Evolutionary conservation across 495 filamentous ascomycete species (phyloP).

Genomic region (Trichoderma orchidacearum): DNA sequence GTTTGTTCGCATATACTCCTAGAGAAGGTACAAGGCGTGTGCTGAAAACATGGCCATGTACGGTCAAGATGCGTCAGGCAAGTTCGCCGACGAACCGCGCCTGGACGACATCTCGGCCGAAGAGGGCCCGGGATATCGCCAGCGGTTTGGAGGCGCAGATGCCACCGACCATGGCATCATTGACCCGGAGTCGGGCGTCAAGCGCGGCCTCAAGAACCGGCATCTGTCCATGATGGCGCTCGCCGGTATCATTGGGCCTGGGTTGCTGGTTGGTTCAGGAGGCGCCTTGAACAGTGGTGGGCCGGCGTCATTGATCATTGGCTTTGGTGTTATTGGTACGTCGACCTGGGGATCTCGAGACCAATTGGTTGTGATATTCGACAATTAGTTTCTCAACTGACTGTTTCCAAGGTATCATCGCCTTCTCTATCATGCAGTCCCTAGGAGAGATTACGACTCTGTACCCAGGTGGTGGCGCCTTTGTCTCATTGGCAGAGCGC

Average conservation of each 20-base stretch:
- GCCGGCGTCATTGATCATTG: conserved; percentile 48
- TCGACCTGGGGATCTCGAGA: too few species aligned
- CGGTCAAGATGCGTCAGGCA: background rate
- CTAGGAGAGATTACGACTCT: conserved; percentile 57
- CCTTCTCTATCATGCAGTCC: conserved; percentile 50
- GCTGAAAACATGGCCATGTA: background rate
- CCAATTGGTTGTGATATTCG: background rate
- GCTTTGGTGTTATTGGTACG: conserved; percentile 47
- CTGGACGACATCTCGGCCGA: background rate
- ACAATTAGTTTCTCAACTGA: background rate
- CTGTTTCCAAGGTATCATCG: conserved; percentile 26
- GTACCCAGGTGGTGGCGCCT: conserved; percentile 50
- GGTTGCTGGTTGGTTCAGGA: conserved; percentile 43
- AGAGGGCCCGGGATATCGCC: background rate
- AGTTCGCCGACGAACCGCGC: background rate
- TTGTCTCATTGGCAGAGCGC: conserved; percentile 49
- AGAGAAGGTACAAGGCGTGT: background rate
- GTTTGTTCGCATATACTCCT: background rate
- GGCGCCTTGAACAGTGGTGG: conserved; percentile 47
- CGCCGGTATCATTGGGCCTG: conserved; percentile 42
- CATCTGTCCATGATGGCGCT: conserved; percentile 63
- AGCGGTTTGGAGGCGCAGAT: conserved; percentile 7
- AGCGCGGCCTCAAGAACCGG: conserved; percentile 48
- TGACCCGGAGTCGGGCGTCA: conserved; percentile 33
- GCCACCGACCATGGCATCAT: conserved; percentile 24